A percentile compares a stretch with the other conserved stretches of the same genome.
Conservation (phyloP, 1,284 basidiomycete genomes). For the Mycena citricolor region DNA sequence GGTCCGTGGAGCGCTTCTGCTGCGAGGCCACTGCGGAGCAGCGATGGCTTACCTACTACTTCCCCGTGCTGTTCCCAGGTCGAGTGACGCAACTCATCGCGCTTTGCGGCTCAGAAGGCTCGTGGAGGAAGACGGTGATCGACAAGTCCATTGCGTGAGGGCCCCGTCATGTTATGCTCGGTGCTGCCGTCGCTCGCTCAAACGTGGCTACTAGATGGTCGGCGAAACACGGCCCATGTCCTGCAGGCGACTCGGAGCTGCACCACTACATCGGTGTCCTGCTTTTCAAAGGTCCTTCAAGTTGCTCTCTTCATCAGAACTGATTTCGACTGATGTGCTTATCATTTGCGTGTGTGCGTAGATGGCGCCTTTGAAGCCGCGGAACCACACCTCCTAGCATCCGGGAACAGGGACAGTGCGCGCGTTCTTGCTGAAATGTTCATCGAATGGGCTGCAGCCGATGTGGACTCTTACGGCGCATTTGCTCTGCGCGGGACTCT, state of each 20-base stretch:
- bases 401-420: constrained; percentile 86
- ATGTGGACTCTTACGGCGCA: constrained; percentile 44
- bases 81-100: constrained; percentile 82
- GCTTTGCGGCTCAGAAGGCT: constrained; percentile 67
- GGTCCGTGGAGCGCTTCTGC: too few relatives aligned
- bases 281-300: constrained; percentile 74
- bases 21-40: too few relatives aligned
- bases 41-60: too few relatives aligned
- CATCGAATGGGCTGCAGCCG: constrained; percentile 67
- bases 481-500: constrained; percentile 83
- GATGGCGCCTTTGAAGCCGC: constrained; percentile 75
- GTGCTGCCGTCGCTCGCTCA: constrained; percentile 7
- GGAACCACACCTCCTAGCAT: constrained; percentile 78
- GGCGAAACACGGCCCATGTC: constrained; percentile 68
- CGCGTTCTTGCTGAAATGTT: constrained; percentile 83
- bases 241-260: constrained; percentile 82
- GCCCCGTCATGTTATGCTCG: constrained; percentile 12
- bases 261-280: constrained; percentile 88
- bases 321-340: too few relatives aligned
- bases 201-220: constrained; percentile 78
- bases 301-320: not conserved
- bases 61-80: constrained; percentile 48
- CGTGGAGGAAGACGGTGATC: constrained; percentile 80
- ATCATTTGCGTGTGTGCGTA: too few relatives aligned
- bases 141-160: constrained; percentile 77